Conservation (phyloP, 1,284 basidiomycete species). For the Sanghuangporus weigelae region DNA sequence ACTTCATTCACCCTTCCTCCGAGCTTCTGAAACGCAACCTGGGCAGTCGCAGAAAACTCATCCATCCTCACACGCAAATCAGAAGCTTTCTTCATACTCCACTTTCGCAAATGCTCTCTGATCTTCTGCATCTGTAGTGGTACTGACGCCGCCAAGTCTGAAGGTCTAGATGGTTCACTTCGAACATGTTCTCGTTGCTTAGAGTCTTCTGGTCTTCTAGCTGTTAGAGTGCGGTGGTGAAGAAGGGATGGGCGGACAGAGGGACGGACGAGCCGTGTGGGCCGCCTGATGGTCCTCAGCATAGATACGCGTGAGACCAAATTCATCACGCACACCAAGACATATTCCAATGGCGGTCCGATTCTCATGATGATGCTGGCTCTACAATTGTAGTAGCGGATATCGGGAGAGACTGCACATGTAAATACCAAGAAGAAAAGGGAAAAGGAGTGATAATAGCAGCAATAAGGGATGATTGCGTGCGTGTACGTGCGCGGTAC, state of each 20-base stretch:
- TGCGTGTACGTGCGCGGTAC: not conserved
- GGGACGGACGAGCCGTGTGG: not conserved
- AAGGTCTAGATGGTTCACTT: not conserved
- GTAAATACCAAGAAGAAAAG: not conserved
- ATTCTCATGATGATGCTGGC: not conserved
- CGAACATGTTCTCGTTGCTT: not conserved
- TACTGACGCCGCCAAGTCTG: not conserved
- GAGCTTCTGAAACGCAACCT: conserved; percentile 60
- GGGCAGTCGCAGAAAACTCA: conserved; percentile 49
- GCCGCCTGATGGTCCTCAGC: conserved; percentile 7
- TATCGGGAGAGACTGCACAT: not conserved
- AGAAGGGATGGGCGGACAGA: not conserved
- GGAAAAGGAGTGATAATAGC: not conserved
- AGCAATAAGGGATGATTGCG: not conserved
- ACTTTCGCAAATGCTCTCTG: conserved; percentile 38
- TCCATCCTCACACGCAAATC: conserved; percentile 50
- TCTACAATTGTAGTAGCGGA: not conserved
- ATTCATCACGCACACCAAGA: not conserved
- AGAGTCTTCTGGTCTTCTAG: not conserved
- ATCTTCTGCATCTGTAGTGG: not conserved
- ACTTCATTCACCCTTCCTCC: conserved; percentile 78
- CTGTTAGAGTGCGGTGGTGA: not conserved
- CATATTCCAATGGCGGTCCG: not conserved
- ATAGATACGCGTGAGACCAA: not conserved
- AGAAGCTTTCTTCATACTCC: conserved; percentile 44